Conservation (phyloP, 768 basidiomycete species). For the Russula foetens region DNA sequence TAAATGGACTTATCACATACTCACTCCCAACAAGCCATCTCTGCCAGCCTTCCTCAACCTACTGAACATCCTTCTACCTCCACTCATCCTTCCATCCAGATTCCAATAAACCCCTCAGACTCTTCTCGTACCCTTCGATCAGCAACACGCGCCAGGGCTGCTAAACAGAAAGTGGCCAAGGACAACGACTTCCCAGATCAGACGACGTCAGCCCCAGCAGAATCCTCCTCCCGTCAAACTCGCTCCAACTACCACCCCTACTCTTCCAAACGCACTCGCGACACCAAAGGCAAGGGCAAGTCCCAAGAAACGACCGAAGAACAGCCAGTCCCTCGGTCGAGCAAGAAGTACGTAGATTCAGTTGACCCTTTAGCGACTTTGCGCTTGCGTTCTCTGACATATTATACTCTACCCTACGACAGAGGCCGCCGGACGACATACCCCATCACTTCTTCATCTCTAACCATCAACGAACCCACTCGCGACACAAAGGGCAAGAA, state of each 20-base stretch:
- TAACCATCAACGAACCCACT: slow-evolving; percentile 67
- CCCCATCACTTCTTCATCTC: slow-evolving; percentile 33
- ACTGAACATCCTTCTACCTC: slow-evolving; percentile 38
- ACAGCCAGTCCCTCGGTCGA: slow-evolving; percentile 11
- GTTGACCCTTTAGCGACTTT: slow-evolving; percentile 27
- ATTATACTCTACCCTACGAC: not conserved
- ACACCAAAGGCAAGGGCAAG: slow-evolving; percentile 43
- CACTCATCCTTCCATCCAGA: slow-evolving; percentile 25
- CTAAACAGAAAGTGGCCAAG: slow-evolving; percentile 23
- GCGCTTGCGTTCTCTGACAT: not conserved
- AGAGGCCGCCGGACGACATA: slow-evolving; percentile 57
- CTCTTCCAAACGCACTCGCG: slow-evolving; percentile 18
- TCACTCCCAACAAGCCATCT: slow-evolving; percentile 62
- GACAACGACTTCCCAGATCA: slow-evolving; percentile 24
- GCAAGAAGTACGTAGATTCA: slow-evolving; percentile 26
- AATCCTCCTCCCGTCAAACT: slow-evolving; percentile 17
- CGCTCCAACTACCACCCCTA: slow-evolving; percentile 15
- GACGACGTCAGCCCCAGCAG: slow-evolving; percentile 14
- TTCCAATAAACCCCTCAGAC: slow-evolving; percentile 37
- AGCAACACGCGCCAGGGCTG: slow-evolving; percentile 38
- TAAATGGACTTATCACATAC: slow-evolving; percentile 87
- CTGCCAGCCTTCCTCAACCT: slow-evolving; percentile 28
- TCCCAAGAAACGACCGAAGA: slow-evolving; percentile 64
- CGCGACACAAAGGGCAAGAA: slow-evolving; percentile 88
- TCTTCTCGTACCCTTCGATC: slow-evolving; percentile 52